Conservation (phyloP, 2,329 filamentous ascomycete species). For the Colletotrichum horii region DNA sequence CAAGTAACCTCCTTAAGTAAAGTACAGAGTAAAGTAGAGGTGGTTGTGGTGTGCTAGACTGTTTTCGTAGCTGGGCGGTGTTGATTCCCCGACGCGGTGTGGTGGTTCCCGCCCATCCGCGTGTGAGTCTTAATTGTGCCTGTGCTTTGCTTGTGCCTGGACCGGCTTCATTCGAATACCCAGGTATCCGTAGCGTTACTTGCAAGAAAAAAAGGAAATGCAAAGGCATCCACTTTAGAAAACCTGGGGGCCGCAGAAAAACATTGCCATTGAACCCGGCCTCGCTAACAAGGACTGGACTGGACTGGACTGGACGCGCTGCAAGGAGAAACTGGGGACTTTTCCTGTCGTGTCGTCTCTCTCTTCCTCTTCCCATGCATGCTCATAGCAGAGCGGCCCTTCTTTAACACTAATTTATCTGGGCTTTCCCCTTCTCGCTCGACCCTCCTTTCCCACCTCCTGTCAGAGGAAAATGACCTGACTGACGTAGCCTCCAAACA, state of each 20-base stretch:
- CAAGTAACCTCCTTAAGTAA: too few relatives aligned
- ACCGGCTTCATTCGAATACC: not conserved
- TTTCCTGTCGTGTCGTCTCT: not conserved
- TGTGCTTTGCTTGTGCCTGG: not conserved
- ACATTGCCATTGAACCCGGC: not conserved
- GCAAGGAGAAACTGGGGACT: not conserved
- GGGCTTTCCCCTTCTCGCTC: constrained; percentile 5
- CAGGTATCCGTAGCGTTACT: too few relatives aligned
- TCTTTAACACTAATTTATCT: constrained; percentile 6
- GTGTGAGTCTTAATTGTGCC: not conserved
- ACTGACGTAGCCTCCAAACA: constrained; percentile 7
- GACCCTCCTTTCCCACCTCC: constrained; percentile 11
- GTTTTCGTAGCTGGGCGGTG: not conserved
- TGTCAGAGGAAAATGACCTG: constrained; percentile 13
- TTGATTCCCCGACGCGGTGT: not conserved
- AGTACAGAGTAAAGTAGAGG: too few relatives aligned
- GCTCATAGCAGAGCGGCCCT: not conserved
- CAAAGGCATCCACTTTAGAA: not conserved
- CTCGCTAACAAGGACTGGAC: not conserved
- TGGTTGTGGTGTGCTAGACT: not conserved
- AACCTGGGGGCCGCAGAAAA: not conserved
- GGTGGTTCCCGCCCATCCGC: not conserved
- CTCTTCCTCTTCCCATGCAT: not conserved
- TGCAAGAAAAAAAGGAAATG: not conserved
- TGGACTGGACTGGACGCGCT: not conserved